Conservation (phyloP, 495 filamentous ascomycete genomes). For the Penicillium robsamsonii region DNA sequence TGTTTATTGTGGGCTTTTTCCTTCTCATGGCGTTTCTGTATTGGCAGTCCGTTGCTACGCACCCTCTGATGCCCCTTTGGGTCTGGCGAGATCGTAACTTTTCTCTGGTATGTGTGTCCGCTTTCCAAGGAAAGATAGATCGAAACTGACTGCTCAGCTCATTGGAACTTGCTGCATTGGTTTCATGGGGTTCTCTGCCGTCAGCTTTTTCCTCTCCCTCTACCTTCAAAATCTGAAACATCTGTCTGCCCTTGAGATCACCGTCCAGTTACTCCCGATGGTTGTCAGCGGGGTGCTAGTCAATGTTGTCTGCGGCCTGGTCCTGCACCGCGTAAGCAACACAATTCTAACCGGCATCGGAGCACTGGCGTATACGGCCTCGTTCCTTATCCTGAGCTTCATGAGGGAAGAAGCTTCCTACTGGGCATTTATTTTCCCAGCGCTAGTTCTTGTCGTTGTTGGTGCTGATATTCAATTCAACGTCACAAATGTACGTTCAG, state of each 20-base stretch:
- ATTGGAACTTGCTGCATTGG: constrained; percentile 36
- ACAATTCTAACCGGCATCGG: constrained; percentile 46
- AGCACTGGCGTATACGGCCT: constrained; percentile 41
- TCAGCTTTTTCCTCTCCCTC: constrained; percentile 38
- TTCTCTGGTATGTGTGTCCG: constrained; percentile 27
- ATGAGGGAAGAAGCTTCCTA: constrained; percentile 49
- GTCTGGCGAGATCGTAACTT: constrained; percentile 43
- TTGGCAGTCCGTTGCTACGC: constrained; percentile 53
- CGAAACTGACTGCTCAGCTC: constrained; percentile 19
- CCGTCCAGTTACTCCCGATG: constrained; percentile 55
- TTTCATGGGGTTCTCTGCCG: constrained; percentile 37
- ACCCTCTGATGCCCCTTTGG: constrained; percentile 39
- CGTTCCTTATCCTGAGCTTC: constrained; percentile 55
- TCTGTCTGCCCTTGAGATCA: constrained; percentile 43
- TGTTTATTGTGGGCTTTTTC: constrained; percentile 61
- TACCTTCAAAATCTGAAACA: constrained; percentile 46
- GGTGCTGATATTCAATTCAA: constrained; percentile 61
- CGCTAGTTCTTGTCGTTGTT: constrained; percentile 49
- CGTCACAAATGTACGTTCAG: constrained; percentile 48
- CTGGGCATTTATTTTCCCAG: constrained; percentile 56
- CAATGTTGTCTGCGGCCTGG: constrained; percentile 54
- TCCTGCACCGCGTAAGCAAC: constrained; percentile 54
- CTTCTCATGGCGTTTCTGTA: constrained; percentile 57
- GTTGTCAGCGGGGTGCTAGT: constrained; percentile 50
- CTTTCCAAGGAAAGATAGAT: neutral